Base-by-base conservation (phyloP, 148 eudicot genomes). In the Polygonum aviculare region DNA sequence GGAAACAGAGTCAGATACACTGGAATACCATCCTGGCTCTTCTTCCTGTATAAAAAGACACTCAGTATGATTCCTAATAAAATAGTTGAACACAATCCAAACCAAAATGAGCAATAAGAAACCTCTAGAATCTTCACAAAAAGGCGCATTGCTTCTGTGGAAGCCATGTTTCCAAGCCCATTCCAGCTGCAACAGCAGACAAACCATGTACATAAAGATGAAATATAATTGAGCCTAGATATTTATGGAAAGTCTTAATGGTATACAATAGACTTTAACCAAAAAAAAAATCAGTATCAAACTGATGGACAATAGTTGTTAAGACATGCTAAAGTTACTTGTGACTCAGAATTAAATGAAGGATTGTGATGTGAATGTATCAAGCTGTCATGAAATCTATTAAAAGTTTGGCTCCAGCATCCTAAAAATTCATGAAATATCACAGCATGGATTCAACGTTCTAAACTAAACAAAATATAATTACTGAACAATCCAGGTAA, bases 121-220 rank as follows among this genome's bases (percentile, higher is more conserved):
- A 95, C 99, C 97, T 95, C 99, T 72, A 93, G 84, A 81, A 93
- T 93, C 86, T 93, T 95, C 78, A 95, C 99, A 87, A 95, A 95
- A 49, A 93, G 89, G 76, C 98, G 97, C 99, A 95, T 95, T 80
- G 99, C 99, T 82, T 95, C 99, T 38, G 97, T 86, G 77, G 98
- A 83, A 54, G 94, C 91, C 97, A 95, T 95, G 82, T 85, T 87
- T 73, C 90, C 97, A 77, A 93, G 94, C 77, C 86, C 91, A 82
- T 86, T 85, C 99, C 99, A 95, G 84, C 99, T 95, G 88, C 80
- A 90, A 50, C 47, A 59, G 19, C 72, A 57, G 72, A 73, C 35
- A 71, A 45, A 11, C 35, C 65, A 76, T 33, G 22, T 11, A 40
- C 1, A 21, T 74, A 21, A 72, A 6, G 60, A 15, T 75, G 51